Base-by-base conservation (phyloP, 1,139 yeast species). In the Neolecta irregularis region DNA sequence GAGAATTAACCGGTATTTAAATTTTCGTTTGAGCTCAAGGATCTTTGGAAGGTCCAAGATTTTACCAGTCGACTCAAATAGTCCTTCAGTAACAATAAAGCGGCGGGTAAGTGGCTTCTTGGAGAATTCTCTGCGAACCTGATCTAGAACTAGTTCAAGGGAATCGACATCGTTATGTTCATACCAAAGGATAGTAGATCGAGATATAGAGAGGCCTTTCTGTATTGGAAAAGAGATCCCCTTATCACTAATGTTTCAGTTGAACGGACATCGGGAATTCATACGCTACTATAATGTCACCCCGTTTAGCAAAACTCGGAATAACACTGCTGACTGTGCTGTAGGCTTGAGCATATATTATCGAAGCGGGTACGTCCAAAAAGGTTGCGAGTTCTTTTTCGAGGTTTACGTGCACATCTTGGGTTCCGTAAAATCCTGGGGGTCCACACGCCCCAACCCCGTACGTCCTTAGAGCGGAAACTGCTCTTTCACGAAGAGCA, bases 361-460 rank as follows among this genome's bases (percentile, higher is more conserved):
- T 80, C 32, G 83, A 74, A 41, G 68, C 68, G 45, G 80, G 93
- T 5, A 80, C 67, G 18, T 77, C 83, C 45, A 85, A 67, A 49
- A 73, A 88, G 25, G 60, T 55, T 6, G 94, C 73, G 44, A 88
- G 60, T 45, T 73, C 76, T 48, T 73, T 73, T 54, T 85, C 93
- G 44, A 81, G 65, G 48, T 76, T 65, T 41, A 74, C 75, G 51
- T 88, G 98, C 24, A 75, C 83, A 53, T 83, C 95, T 56, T 83
- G 95, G 44, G 88, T 78, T 42, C 98, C 99, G 56, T 85, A 88
- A 49, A 88, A 88, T 41, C 93, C 93, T 29, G 96, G 93, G 2
- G 99, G 96, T 20, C 96, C 95, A 62, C 99, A 88, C 1, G 96
- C 91, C 44, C 99, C 98, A 35, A 88, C 96, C 51, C 99, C 99